Base-by-base conservation (phyloP, 352 stramenopile species). In the Globisporangium takayamanum region DNA sequence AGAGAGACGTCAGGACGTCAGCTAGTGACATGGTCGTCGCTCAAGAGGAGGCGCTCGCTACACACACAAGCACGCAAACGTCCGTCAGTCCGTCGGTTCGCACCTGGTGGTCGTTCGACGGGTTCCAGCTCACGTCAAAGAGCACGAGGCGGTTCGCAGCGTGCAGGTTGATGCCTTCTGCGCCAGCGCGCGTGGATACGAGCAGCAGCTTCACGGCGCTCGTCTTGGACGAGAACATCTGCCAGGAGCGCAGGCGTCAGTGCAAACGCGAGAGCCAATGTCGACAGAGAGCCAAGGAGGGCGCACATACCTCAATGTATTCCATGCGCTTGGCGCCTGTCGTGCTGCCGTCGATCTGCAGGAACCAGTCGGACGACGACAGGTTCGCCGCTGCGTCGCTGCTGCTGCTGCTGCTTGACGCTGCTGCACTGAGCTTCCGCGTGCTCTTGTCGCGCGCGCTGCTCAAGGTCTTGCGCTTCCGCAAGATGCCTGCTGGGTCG, bases 111-210 rank as follows among this genome's bases (percentile, higher is more conserved):
- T 97, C 88, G 44, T 94, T 88, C 3, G 84, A 95, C 36, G 88
- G 88, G 62, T 97, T 97, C 88, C 88, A 97, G 65, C 87, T 95
- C 50, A 94, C 86, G 50, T 97, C 88, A 52, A 95, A 97, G 7
- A 97, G 62, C 39, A 97, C 83, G n/a, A 97, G 76, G 5, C 88
- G 87, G 60, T 95, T 96, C 2, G 78, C 88, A n/a, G 83, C 86
- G 63, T 93, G 79, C 48, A 97, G 57, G 64, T 97, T 97, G 53
- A 97, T 91, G 20, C 89, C 89, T 66, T 94, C 84, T 16, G 81
- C 84, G n/a, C 84, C 84, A 53, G 84, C 84, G 28, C 80, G 78
- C 14, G 84, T 94, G 6, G 84, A 94, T 28, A 94, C 77, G 14
- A 94, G 67, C 28, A 94, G 65, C 15, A 94, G 62, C 57, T 90